Conservation (phyloP, 345 rosid species). For the Eucalyptus curtisii region DNA sequence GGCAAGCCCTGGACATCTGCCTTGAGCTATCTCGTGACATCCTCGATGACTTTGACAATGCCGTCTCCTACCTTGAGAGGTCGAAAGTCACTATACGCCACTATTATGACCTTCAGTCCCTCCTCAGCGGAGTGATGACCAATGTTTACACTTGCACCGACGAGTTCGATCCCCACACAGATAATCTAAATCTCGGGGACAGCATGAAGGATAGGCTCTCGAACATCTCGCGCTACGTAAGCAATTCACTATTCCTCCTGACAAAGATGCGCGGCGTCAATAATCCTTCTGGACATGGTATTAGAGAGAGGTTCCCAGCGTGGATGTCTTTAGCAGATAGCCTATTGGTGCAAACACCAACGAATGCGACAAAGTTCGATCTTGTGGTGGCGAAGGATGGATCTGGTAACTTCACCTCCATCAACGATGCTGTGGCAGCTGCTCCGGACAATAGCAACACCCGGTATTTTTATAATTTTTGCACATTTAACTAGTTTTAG, state of each 20-base stretch:
- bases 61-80: background rate
- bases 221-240: background rate
- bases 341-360: background rate
- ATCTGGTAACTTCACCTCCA: background rate
- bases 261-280: background rate
- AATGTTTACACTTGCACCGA: background rate
- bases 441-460: constrained; percentile 57
- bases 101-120: background rate
- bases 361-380: background rate
- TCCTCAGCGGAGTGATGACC: background rate
- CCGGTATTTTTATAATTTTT: constrained; percentile 13
- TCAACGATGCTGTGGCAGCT: constrained; percentile 48
- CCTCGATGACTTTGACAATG: background rate
- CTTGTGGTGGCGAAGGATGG: background rate
- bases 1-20: background rate
- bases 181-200: background rate
- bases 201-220: background rate
- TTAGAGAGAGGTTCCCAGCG: background rate
- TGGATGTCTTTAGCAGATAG: background rate
- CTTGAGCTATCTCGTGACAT: background rate
- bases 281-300: background rate
- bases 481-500: background rate
- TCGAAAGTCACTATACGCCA: background rate
- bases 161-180: background rate
- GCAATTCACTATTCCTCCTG: background rate